Conservation (phyloP, 306 rosid genomes). For the Malus asiatica region DNA sequence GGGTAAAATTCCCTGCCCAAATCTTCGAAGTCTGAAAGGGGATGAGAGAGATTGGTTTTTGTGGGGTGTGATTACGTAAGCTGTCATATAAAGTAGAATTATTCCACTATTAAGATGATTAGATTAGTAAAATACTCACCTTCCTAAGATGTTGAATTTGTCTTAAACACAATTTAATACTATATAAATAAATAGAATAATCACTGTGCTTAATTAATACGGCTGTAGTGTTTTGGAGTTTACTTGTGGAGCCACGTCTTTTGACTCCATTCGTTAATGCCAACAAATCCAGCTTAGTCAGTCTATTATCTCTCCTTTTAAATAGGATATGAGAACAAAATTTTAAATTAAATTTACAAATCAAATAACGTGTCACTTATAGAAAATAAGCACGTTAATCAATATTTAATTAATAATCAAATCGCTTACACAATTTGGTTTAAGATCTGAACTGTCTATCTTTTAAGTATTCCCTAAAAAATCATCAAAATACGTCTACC, state of each 20-base stretch:
- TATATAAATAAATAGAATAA: slow-evolving; percentile 11
- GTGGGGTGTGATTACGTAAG: not conserved
- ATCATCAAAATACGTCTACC: too few species aligned
- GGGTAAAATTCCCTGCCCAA: not conserved
- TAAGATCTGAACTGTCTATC: too few species aligned
- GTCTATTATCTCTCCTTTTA: too few species aligned
- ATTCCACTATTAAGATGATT: not conserved
- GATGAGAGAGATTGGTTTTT: not conserved
- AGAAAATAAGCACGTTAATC: too few species aligned
- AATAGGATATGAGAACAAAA: too few species aligned
- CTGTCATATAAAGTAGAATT: not conserved
- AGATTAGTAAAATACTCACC: not conserved
- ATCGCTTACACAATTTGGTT: too few species aligned
- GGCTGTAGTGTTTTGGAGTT: not conserved
- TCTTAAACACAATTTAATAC: not conserved
- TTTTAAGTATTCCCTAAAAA: too few species aligned
- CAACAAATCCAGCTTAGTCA: not conserved
- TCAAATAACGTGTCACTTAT: too few species aligned
- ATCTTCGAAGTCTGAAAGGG: not conserved
- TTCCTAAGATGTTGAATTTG: slow-evolving; percentile 22
- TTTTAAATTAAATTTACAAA: too few species aligned
- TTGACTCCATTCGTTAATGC: not conserved
- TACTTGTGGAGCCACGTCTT: not conserved
- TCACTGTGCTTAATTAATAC: not conserved
- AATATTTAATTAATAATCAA: too few species aligned